A percentile compares a stretch with the other conserved stretches of the same genome.
Evolutionary conservation across 2,329 filamentous ascomycete species (phyloP).

Genomic region (Albifimbria verrucaria): DNA sequence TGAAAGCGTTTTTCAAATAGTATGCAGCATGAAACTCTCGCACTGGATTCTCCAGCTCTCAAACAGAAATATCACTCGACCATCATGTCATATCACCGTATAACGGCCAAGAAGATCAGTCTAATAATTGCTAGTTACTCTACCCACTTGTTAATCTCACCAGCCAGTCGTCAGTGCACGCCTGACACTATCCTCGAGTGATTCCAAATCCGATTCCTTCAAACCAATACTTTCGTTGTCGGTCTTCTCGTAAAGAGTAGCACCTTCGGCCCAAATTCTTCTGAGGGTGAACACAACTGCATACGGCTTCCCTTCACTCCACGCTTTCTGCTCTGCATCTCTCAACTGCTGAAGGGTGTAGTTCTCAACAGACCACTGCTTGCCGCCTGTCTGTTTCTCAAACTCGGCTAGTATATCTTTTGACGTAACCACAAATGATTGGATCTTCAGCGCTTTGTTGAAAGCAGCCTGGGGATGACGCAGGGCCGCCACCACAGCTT

Average conservation of each 20-base stretch:
- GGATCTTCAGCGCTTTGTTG: conserved; percentile 60
- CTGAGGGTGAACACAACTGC: conserved; percentile 59
- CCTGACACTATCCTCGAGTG: conserved; percentile 33
- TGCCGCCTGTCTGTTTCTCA: conserved; percentile 58
- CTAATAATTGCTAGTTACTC: too few species aligned
- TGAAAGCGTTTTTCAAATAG: too few species aligned
- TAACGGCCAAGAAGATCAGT: too few species aligned
- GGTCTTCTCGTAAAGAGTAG: conserved; percentile 65
- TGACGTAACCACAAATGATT: conserved; percentile 67
- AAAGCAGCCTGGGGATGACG: conserved; percentile 50
- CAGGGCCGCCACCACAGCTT: conserved; percentile 60
- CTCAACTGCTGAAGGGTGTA: conserved; percentile 49
- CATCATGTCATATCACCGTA: too few species aligned
- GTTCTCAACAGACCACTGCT: conserved; percentile 35
- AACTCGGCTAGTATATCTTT: conserved; percentile 63
- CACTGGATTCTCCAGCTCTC: too few species aligned
- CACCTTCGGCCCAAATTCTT: conserved; percentile 70
- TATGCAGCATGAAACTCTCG: too few species aligned
- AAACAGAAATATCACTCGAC: too few species aligned
- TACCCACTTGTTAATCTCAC: too few species aligned
- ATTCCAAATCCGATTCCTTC: conserved; percentile 46
- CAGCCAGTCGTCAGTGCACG: conserved; percentile 14
- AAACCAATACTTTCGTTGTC: conserved; percentile 61
- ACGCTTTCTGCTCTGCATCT: conserved; percentile 55
- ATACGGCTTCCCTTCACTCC: conserved; percentile 46